Evolutionary conservation across 164 flowering plant species (phyloP), one percentile per base, ranked within the genome.

Genomic region (Vitis rupestris): DNA sequence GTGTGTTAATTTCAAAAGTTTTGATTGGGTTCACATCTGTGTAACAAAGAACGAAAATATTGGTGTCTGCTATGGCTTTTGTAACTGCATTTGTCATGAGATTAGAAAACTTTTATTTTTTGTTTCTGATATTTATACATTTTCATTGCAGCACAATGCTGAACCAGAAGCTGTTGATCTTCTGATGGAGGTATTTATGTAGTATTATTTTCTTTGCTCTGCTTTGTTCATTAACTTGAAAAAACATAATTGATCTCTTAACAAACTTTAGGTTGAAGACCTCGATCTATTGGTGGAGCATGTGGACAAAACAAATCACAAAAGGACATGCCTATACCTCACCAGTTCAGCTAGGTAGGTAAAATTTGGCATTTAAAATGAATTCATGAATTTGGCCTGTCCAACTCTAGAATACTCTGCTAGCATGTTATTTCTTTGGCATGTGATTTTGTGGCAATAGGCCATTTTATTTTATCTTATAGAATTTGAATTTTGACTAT

Each of bases 101-200:
- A 3, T 19, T 7, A 2, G 47, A 27, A 54, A 66, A 54, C 7
- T 9, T 12, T 66, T 56, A 50, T 50, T 48, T 70, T 47, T 10
- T 49, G 1, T 47, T 48, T 59, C 9, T 55, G 10, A 2, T 66
- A 37, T 49, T 31, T 64, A 61, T 67, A n/a, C 58, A 17, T 14
- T 71, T 74, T 47, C 56, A 54, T 59, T 80, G 71, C 91, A 95
- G 99, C 99, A 93, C 81, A 95, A 95, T 87, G 98, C 99, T 29
- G 99, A 95, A 75, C 94, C 97, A 51, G 99, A 95, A 82, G 98
- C 98, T 59, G 97, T 91, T 29, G 98, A 95, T 81, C 93, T 95
- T 76, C 78, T 95, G 51, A 95, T 95, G 97, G 99, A 95, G 96
- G 98, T 94, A 82, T 14, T 37, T 30, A 4, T 63, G 47, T 50